These are phyloP conservation scores for Calocybe gangraenosa DNA, from an alignment of 768 basidiomycete genomes.

Conservation along the genomic window DNA sequence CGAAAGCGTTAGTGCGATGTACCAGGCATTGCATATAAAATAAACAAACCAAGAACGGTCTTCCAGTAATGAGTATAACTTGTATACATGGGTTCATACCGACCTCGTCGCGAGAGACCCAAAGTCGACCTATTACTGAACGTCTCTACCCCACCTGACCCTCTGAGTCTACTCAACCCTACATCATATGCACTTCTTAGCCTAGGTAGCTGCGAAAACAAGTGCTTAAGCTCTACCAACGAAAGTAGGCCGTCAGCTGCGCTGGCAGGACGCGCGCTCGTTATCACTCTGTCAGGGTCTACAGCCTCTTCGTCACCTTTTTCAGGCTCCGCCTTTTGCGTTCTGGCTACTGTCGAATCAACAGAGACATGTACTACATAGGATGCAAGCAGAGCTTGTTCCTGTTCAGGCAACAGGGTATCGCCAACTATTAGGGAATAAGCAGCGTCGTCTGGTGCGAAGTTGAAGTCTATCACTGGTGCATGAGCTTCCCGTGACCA, in stretches of 20 bases:
- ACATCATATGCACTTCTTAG: slow-evolving; percentile 69
- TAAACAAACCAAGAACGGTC: slow-evolving; percentile 63
- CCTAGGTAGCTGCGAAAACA: slow-evolving; percentile 36
- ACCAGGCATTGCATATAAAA: background rate
- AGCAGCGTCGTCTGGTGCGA: slow-evolving; percentile 73
- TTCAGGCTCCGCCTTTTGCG: slow-evolving; percentile 22
- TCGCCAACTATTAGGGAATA: slow-evolving; percentile 76
- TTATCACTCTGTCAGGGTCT: slow-evolving; percentile 71
- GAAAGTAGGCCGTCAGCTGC: slow-evolving; percentile 68
- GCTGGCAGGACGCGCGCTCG: slow-evolving; percentile 60
- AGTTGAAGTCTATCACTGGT: slow-evolving; percentile 75
- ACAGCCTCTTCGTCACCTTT: slow-evolving; percentile 46
- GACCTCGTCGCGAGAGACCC: slow-evolving; percentile 42
- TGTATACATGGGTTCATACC: slow-evolving; percentile 79
- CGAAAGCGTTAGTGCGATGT: background rate
- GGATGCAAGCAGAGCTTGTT: slow-evolving; percentile 50
- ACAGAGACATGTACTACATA: slow-evolving; percentile 70
- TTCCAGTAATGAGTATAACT: slow-evolving; percentile 89
- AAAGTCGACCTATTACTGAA: slow-evolving; percentile 50
- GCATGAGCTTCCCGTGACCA: slow-evolving; percentile 1
- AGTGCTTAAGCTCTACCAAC: slow-evolving; percentile 45
- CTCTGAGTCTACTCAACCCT: slow-evolving; percentile 29
- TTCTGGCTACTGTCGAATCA: slow-evolving; percentile 49
- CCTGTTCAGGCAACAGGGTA: slow-evolving; percentile 50
- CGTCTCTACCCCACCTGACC: slow-evolving; percentile 21